Evolutionary conservation across 2,329 filamentous ascomycete genomes (phyloP), one percentile per base, ranked within the genome.

Genomic region (Ophiocordyceps camponoti-leonardi): DNA sequence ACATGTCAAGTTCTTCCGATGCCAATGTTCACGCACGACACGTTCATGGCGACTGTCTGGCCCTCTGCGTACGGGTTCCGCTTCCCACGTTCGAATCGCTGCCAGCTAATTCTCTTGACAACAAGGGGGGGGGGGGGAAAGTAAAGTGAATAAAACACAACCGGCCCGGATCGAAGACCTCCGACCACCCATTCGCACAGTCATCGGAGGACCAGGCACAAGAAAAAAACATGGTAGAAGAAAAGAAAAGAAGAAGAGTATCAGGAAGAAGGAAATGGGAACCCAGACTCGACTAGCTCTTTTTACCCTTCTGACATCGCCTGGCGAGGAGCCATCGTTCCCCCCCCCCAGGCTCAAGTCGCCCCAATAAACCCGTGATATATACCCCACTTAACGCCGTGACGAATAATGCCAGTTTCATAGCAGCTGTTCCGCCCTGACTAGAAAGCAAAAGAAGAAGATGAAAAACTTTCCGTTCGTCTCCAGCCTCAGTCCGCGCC

Each of bases 401-500:
- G 53, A 62, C 56, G 52, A 59, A 62, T 58, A 56, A 63, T 63
- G 62, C 61, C 61, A 37, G 33, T 55, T 53, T 61, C 61, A 61
- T 43, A 44, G 19, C 56, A 56, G 53, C 53, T 59, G 54, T 57
- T 53, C 57, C 54, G 54, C 53, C 54, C 52, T 53, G 52, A 46
- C 44, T 44, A 35, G 23, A 49, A 52, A 48, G 49, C 44, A 46
- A 40, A 37, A 49, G 51, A 47, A 49, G 53, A 23, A 23, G 6
- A 23, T 4, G 6, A 23, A 23, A 23, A 23, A 23, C 52, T 23
- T 10, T 42, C n/a, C 22, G 31, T 11, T 12, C 30, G 28, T 39
- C 35, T 33, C 26, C 31, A 6, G 41, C 37, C 18, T n/a, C 64
- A 79, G 42, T 79, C 75, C 50, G 74, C 71, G 45, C 70, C 69